These are phyloP conservation scores for Agastache rugosa DNA, from an alignment of 257 asterid genomes.

Conservation along the genomic window DNA sequence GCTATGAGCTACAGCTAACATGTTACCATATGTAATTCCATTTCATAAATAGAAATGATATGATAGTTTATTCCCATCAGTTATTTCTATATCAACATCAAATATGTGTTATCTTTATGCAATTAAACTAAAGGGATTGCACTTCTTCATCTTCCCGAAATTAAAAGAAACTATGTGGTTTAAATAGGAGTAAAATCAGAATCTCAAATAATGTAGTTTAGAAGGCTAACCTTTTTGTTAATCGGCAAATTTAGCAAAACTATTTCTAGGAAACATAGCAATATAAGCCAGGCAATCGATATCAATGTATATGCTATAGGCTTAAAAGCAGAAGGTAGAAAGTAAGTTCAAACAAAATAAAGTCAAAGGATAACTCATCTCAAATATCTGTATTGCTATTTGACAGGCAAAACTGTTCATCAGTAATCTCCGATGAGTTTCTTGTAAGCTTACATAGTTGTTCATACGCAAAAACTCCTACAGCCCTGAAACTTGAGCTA, in stretches of 20 bases:
- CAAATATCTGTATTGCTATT: constrained; percentile 42
- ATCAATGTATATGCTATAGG: constrained; percentile 14
- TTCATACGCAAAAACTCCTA: constrained; percentile 61
- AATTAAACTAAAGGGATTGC: background rate
- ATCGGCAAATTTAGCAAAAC: background rate
- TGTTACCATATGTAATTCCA: constrained; percentile 1
- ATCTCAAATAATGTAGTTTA: background rate
- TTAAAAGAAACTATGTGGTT: constrained; percentile 2
- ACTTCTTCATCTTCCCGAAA: background rate
- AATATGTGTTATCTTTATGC: background rate
- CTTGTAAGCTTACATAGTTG: constrained; percentile 50
- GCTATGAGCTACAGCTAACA: background rate
- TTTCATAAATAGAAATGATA: background rate
- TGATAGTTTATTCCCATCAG: constrained; percentile 3
- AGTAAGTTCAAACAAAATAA: constrained; percentile 15
- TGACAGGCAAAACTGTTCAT: constrained; percentile 43
- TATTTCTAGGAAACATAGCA: background rate
- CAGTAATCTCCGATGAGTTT: constrained; percentile 36
- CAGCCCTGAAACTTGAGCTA: constrained; percentile 55
- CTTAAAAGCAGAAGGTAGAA: background rate
- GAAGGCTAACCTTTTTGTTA: background rate
- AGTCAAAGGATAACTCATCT: constrained; percentile 35
- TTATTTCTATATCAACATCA: background rate
- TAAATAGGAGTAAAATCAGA: background rate
- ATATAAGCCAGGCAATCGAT: constrained; percentile 8